Evolutionary conservation across 2,329 filamentous ascomycete genomes (phyloP), one percentile per base, ranked within the genome.

Genomic region (Cladosporium velox): DNA sequence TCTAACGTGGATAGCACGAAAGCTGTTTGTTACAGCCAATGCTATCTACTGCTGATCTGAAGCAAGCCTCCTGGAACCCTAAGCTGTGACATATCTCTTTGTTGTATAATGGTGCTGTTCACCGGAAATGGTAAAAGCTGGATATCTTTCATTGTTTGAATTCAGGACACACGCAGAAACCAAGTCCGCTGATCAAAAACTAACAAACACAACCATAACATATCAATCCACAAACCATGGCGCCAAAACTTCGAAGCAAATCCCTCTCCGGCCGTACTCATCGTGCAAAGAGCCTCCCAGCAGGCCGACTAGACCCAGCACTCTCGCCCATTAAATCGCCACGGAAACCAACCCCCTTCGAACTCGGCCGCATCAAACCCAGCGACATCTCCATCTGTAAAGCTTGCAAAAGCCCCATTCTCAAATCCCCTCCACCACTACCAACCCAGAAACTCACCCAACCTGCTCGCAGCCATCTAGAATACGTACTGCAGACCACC

Each of bases 281-380:
- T 32, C 59, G 44, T 1, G 59, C 59, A 28, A 61, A 61, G n/a
- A 61, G 59, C 41, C 59, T 61, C 30, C 38, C 41, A 10, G 30
- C 5, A 32, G 5, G 5, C 30, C 8, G 6, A 32, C 8, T 24
- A 24, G 8, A 8, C 8, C 30, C 6, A 24, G 24, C 5, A 2
- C 30, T 32, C 30, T 32, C 30, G 30, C 47, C 41, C 11, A 32
- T 14, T 0, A 35, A 15, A 34, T 3, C 26, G 3, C 21, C 59
- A 18, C 41, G n/a, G 11, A 44, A 15, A 32, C 41, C 21, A 1
- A 34, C n/a, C 10, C 28, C 28, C 10, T 55, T 58, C 32, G 3
- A 26, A 8, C 30, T 62, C n/a, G 21, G 59, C 2, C 59, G n/a
- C 30, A 62, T 62, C 59, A 35, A 10, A 41, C 35, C 61, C 11